phyloP scores from a whole-genome alignment of 352 stramenopile genomes.

The Pythium periplocum region DNA sequence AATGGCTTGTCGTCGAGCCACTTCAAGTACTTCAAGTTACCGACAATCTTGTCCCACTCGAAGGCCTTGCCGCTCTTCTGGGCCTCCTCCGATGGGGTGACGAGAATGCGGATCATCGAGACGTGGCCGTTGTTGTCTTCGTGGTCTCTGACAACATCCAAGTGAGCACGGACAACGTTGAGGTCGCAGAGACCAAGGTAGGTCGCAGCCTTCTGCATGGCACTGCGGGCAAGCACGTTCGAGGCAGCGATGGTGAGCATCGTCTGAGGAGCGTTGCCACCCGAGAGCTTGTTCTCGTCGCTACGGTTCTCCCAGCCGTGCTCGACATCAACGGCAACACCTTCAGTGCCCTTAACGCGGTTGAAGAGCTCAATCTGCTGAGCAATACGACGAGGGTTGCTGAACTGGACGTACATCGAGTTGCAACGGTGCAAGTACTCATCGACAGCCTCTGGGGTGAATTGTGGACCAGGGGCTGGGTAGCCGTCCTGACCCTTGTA shows the following conservation, averaged over 20 bases:
- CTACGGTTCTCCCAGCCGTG: slow-evolving; percentile 77
- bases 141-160: slow-evolving; percentile 93
- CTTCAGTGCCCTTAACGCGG: slow-evolving; percentile 62
- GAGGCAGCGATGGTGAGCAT: slow-evolving; percentile 82
- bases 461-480: slow-evolving; percentile 46
- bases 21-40: slow-evolving; percentile 88
- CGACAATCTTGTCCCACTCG: slow-evolving; percentile 78
- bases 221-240: slow-evolving; percentile 81
- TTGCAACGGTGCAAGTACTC: slow-evolving; percentile 65
- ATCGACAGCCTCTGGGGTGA: slow-evolving; percentile 58
- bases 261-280: slow-evolving; percentile 48
- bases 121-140: slow-evolving; percentile 58
- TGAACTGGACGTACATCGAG: slow-evolving; percentile 81
- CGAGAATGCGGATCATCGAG: slow-evolving; percentile 78
- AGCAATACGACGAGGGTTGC: slow-evolving; percentile 64
- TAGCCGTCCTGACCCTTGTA: slow-evolving; percentile 46
- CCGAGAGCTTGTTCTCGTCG: slow-evolving; percentile 79
- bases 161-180: slow-evolving; percentile 92
- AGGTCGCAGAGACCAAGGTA: slow-evolving; percentile 92
- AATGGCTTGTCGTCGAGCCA: slow-evolving; percentile 82
- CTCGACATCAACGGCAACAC: slow-evolving; percentile 73
- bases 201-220: slow-evolving; percentile 75
- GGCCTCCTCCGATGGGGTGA: slow-evolving; percentile 58
- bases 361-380: slow-evolving; percentile 69
- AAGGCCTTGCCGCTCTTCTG: slow-evolving; percentile 44